Conservation (phyloP, 2,329 filamentous ascomycete genomes). For the Xylaria sp. region DNA sequence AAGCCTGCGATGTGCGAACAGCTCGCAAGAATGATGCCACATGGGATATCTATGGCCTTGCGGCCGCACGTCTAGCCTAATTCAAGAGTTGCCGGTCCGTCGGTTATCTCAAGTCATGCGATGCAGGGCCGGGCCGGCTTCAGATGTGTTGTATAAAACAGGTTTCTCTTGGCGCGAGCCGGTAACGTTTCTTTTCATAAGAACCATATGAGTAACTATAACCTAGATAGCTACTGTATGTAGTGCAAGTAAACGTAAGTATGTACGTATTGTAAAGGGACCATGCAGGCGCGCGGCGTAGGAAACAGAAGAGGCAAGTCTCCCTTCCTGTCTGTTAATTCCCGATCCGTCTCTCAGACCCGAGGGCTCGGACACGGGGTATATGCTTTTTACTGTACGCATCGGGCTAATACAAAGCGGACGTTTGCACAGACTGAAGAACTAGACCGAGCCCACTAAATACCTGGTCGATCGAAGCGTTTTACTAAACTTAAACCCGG, state of each 20-base stretch:
- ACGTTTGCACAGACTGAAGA: slow-evolving; percentile 5
- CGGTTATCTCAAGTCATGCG: slow-evolving; percentile 29
- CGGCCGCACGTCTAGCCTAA: slow-evolving; percentile 4
- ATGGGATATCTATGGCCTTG: slow-evolving; percentile 5
- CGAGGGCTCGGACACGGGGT: slow-evolving; percentile 19
- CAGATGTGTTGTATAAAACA: slow-evolving; percentile 23
- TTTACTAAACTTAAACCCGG: slow-evolving; percentile 26
- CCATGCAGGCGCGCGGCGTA: background rate
- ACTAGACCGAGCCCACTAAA: slow-evolving; percentile 8
- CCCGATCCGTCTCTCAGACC: slow-evolving; percentile 18
- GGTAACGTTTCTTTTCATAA: slow-evolving; percentile 1
- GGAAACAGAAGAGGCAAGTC: slow-evolving; percentile 1
- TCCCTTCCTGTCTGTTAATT: slow-evolving; percentile 4
- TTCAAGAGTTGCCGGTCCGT: slow-evolving; percentile 13
- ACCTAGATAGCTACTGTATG: background rate
- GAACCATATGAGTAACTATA: background rate
- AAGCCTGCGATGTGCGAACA: slow-evolving; percentile 5
- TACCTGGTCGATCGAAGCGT: background rate
- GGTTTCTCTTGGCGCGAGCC: slow-evolving; percentile 16
- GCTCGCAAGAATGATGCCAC: slow-evolving; percentile 11
- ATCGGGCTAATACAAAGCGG: slow-evolving; percentile 11
- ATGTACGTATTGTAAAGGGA: background rate
- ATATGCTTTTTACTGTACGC: slow-evolving; percentile 5
- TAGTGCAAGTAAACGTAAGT: background rate
- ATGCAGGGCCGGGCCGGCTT: slow-evolving; percentile 28